Conservation (phyloP, 352 stramenopile species). For the Phytophthora palmivora region DNA sequence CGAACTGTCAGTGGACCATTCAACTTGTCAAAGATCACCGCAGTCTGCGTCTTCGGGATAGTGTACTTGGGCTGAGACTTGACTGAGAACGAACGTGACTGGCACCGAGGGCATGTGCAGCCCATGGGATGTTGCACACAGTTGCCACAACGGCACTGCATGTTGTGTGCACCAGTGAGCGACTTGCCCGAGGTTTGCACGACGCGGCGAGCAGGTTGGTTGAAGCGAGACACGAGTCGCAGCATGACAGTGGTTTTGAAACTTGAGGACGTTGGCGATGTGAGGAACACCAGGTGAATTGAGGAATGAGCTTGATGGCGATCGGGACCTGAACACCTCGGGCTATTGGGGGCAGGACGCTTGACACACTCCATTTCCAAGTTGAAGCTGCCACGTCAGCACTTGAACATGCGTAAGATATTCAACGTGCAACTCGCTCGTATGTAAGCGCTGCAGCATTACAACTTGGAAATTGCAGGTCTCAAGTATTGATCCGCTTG, state of each 20-base stretch:
- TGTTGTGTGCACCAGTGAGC: constrained; percentile 24
- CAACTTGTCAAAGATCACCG: constrained; percentile 56
- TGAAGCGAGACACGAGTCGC: constrained; percentile 42
- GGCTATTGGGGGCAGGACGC: too few species aligned
- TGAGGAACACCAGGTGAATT: constrained; percentile 28
- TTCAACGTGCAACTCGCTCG: constrained; percentile 29
- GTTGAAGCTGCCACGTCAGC: constrained; percentile 4
- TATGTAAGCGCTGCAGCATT: constrained; percentile 4
- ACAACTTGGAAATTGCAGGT: too few species aligned
- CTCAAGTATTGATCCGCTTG: constrained; percentile 12
- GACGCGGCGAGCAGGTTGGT: constrained; percentile 32
- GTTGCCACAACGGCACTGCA: constrained; percentile 40
- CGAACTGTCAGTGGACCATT: constrained; percentile 50
- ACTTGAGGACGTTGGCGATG: constrained; percentile 17
- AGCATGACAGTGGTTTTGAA: constrained; percentile 23
- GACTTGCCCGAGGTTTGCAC: constrained; percentile 23
- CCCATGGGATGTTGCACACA: constrained; percentile 36
- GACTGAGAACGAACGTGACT: constrained; percentile 47
- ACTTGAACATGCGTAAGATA: constrained; percentile 26
- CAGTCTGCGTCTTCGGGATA: constrained; percentile 60
- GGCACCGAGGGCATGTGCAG: constrained; percentile 34
- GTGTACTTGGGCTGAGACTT: constrained; percentile 56
- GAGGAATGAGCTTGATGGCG: constrained; percentile 18
- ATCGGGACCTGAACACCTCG: too few species aligned
- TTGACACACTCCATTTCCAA: not conserved